These are phyloP conservation scores for Rhodofomes roseus DNA, from an alignment of 1,284 basidiomycete genomes.

Conservation along the genomic window DNA sequence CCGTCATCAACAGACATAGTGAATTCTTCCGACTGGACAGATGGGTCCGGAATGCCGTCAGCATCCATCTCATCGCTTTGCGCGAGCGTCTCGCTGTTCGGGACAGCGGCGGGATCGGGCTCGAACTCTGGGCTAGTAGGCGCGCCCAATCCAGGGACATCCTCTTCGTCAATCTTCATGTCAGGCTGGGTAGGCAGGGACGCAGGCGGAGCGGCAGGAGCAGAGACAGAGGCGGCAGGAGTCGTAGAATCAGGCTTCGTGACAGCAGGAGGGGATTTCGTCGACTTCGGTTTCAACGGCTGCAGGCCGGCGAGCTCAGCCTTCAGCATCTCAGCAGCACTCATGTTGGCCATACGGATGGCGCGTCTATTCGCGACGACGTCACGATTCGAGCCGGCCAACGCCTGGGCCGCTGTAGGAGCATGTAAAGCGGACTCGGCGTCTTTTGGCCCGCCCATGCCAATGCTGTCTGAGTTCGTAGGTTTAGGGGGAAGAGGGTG, in stretches of 20 bases:
- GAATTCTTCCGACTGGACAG: constrained; percentile 2
- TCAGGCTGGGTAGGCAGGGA: constrained; percentile 3
- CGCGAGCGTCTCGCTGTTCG: constrained; percentile 9
- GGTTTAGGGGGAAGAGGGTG: constrained; percentile 54
- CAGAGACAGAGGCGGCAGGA: constrained; percentile 11
- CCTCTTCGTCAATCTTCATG: constrained; percentile 19
- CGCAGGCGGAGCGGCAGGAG: constrained; percentile 12
- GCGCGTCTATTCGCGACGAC: constrained; percentile 85
- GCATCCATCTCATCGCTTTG: constrained; percentile 17
- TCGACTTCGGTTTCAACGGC: constrained; percentile 49
- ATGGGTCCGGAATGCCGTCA: neutral
- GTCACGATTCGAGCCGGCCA: constrained; percentile 80
- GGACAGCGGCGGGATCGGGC: constrained; percentile 4
- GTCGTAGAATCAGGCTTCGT: constrained; percentile 20
- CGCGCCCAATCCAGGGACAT: constrained; percentile 31
- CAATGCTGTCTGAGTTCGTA: constrained; percentile 68
- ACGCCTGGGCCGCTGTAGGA: constrained; percentile 59
- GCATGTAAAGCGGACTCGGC: constrained; percentile 51
- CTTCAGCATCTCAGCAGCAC: constrained; percentile 90
- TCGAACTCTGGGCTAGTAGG: neutral
- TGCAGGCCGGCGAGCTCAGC: constrained; percentile 78
- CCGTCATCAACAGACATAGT: constrained; percentile 14
- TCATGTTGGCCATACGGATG: constrained; percentile 94
- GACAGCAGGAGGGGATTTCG: constrained; percentile 24
- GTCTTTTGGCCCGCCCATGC: constrained; percentile 59